Evolutionary conservation across 768 basidiomycete species (phyloP), one percentile per base, ranked within the genome.

Genomic region (Chalciporus pseudorubinellus): DNA sequence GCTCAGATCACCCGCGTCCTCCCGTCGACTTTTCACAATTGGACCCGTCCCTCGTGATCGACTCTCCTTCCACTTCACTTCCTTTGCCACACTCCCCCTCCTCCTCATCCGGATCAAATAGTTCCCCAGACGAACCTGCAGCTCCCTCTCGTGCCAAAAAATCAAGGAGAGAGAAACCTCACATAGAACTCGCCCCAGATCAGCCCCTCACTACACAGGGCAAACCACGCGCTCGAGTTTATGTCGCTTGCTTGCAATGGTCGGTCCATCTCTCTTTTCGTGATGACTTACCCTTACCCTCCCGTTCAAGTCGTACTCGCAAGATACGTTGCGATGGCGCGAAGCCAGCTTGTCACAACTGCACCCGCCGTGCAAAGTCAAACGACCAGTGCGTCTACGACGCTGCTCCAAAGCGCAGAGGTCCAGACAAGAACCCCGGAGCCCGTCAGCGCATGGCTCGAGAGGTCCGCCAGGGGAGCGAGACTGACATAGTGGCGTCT

Each of bases 301-400:
- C 24, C 31, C 52, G 9, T 46, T 46, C 16, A 57, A 91, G 89
- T 62, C 88, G 89, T 21, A 79, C 76, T 14, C 79, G 88, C 21
- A 92, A 92, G 62, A 89, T 87, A 56, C 83, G 89, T 5, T 92
- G 89, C 65, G 89, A 91, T 64, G 89, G 89, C 47, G 83, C 84
- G 9, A 89, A 84, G 57, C 89, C 89, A 10, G 61, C 75, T 10
- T 92, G 89, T 61, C 80, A 86, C 61, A 89, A 89, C 60, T 92
- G 89, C 61, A 68, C 71, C 36, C 80, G 79, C 56, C 78, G 85
- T 34, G 52, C 72, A 12, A 74, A 68, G 42, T 69, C 70, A 12
- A 66, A 59, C 57, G 70, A 64, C 39, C 75, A 78, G 41, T 92
- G 89, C 63, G 64, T 71, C 45, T 92, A 91, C 58, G 89, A 92